Conservation (phyloP, 1,139 yeast species). For the Debaryomyces nepalensis region DNA sequence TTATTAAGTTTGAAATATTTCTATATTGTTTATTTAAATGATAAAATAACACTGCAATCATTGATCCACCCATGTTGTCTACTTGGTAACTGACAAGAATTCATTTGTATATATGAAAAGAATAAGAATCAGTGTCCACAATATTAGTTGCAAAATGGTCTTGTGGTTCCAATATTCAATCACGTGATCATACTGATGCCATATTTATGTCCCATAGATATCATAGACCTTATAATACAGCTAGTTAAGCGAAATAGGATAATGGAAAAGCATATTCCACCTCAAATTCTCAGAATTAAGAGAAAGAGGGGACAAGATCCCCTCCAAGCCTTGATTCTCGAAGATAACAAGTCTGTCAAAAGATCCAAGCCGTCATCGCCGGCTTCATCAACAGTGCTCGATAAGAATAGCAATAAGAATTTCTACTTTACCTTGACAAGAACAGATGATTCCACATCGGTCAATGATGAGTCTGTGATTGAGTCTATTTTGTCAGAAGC, state of each 20-base stretch:
- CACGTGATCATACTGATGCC: constrained; percentile 8
- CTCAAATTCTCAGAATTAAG: constrained; percentile 76
- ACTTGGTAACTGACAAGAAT: background rate
- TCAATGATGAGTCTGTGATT: constrained; percentile 25
- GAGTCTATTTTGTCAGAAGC: constrained; percentile 28
- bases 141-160: constrained; percentile 10
- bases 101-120: background rate
- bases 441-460: constrained; percentile 51
- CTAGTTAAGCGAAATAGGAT: too few species aligned
- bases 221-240: too few species aligned
- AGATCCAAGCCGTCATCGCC: constrained; percentile 50
- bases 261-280: constrained; percentile 34
- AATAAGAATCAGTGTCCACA: constrained; percentile 5
- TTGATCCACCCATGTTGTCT: constrained; percentile 5
- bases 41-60: constrained; percentile 7
- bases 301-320: constrained; percentile 88
- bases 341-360: constrained; percentile 44
- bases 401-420: constrained; percentile 17
- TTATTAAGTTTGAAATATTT: constrained; percentile 36
- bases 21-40: constrained; percentile 35
- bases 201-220: background rate
- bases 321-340: constrained; percentile 68
- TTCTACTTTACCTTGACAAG: constrained; percentile 64
- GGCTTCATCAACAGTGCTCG: constrained; percentile 14
- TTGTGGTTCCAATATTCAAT: constrained; percentile 8